Evolutionary conservation across 345 rosid genomes (phyloP).

Genomic region (Limnanthes douglasii): DNA sequence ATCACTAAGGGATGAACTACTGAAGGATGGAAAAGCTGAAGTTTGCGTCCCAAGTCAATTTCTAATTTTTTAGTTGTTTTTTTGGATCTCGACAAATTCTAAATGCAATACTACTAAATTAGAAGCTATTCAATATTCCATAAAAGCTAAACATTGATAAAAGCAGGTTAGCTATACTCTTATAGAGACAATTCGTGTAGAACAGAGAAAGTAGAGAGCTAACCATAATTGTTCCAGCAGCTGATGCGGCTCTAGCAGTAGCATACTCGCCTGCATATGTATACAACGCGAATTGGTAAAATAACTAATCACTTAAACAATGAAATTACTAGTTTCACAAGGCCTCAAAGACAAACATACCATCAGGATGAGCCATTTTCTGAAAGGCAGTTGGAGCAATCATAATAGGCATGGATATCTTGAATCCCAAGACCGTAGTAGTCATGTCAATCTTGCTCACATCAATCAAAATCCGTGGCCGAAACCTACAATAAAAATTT

Average conservation of each 20-base stretch:
- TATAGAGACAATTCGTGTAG: not conserved
- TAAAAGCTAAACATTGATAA: no score
- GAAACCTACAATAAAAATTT: conserved; percentile 24
- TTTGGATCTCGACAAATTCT: no score
- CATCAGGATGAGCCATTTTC: conserved; percentile 95
- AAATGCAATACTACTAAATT: no score
- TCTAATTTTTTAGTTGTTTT: no score
- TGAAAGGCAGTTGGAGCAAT: conserved; percentile 84
- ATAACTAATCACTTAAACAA: no score
- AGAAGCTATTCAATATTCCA: no score
- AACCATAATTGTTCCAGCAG: conserved; percentile 84
- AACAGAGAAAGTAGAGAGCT: conserved; percentile 3
- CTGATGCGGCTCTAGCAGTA: conserved; percentile 81
- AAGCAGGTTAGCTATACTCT: not conserved
- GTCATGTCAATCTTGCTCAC: conserved; percentile 70
- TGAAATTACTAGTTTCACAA: no score
- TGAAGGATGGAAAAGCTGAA: no score
- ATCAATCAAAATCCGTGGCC: conserved; percentile 79
- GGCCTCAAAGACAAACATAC: conserved; percentile 11
- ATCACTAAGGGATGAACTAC: no score
- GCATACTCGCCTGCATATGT: conserved; percentile 73
- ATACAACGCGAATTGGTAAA: not conserved
- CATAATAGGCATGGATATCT: conserved; percentile 87
- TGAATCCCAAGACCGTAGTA: conserved; percentile 62
- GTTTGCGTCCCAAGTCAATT: no score